phyloP scores from a whole-genome alignment of 140 eudicot species.

The Anethum foeniculum region DNA sequence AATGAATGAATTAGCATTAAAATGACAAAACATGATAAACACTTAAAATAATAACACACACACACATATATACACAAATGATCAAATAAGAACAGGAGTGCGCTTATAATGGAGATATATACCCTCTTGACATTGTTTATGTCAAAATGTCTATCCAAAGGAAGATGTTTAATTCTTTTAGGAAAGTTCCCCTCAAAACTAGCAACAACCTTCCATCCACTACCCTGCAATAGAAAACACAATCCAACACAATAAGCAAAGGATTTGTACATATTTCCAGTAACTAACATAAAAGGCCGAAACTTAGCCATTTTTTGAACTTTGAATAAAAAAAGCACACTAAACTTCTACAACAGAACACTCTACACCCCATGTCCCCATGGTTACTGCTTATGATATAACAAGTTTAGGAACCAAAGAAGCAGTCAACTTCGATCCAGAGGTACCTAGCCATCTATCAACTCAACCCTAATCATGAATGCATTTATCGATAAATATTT shows the following conservation, averaged over 20 bases:
- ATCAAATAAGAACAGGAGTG: not conserved
- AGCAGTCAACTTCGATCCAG: not conserved
- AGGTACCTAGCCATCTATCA: not conserved
- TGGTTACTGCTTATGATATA: not conserved
- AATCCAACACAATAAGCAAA: not conserved
- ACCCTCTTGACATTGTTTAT: constrained; percentile 97
- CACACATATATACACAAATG: not conserved
- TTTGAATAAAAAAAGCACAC: not conserved
- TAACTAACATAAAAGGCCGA: not conserved
- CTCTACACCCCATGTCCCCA: not conserved
- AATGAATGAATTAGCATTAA: constrained; percentile 13
- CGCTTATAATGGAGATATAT: constrained; percentile 5
- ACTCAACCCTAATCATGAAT: not conserved
- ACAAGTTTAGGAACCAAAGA: not conserved
- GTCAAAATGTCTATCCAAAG: constrained; percentile 96
- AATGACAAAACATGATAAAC: not conserved
- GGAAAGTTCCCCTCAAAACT: constrained; percentile 98
- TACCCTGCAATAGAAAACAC: constrained; percentile 49
- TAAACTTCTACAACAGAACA: not conserved
- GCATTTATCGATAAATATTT: not conserved
- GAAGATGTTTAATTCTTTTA: constrained; percentile 90
- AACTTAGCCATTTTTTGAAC: not conserved
- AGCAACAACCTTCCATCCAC: constrained; percentile 96
- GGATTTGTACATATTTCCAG: not conserved
- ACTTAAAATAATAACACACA: not conserved